Percentiles rank a stretch among this genome's conserved stretches.
Conservation (phyloP, 2,329 filamentous ascomycete genomes). For the Hypoxylon sp. region DNA sequence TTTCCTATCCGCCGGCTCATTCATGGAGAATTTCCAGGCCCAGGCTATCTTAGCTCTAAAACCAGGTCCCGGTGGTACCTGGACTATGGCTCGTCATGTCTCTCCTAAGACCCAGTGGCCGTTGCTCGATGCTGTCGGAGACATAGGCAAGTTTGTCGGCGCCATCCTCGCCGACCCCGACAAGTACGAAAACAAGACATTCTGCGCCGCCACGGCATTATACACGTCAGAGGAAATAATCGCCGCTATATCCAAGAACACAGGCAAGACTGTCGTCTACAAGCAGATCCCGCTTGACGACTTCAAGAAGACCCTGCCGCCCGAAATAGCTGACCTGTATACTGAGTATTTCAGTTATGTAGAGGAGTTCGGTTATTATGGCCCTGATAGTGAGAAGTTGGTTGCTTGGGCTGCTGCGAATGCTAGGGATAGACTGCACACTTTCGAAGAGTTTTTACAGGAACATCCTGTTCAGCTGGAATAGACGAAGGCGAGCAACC, state of each 20-base stretch:
- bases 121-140: constrained; percentile 60
- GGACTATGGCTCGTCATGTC: constrained; percentile 50
- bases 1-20: constrained; percentile 60
- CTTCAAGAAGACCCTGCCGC: constrained; percentile 21
- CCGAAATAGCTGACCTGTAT: constrained; percentile 19
- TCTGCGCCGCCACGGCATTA: constrained; percentile 61
- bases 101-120: constrained; percentile 56
- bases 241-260: constrained; percentile 57
- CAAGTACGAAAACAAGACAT: constrained; percentile 59
- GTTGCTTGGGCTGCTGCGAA: constrained; percentile 33
- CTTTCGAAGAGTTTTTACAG: constrained; percentile 41
- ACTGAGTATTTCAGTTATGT: constrained; percentile 15
- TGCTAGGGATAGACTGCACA: constrained; percentile 28
- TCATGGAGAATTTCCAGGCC: constrained; percentile 59
- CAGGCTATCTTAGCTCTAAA: constrained; percentile 51
- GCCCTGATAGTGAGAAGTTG: constrained; percentile 23
- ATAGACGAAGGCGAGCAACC: constrained; percentile 1
- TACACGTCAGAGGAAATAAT: constrained; percentile 58
- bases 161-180: constrained; percentile 61
- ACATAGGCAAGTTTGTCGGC: constrained; percentile 62
- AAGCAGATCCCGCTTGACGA: constrained; percentile 37
- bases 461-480: constrained; percentile 23
- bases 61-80: constrained; percentile 52
- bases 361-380: constrained; percentile 36
- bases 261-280: constrained; percentile 55